phyloP scores from a whole-genome alignment of 441 rosid genomes.

The Eutrema salsugineum region DNA sequence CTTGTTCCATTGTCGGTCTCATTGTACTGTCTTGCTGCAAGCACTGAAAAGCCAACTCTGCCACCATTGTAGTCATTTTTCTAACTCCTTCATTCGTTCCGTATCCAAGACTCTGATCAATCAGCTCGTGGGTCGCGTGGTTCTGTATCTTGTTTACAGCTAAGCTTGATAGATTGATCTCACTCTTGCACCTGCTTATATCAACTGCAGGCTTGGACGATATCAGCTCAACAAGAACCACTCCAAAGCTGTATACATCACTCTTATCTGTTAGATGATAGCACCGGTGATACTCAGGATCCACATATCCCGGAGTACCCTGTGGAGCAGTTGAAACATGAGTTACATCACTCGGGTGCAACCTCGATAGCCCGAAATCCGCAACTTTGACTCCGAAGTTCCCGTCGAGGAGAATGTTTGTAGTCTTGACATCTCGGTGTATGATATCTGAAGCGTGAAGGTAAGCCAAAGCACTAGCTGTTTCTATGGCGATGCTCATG shows the following conservation, averaged over 20 bases:
- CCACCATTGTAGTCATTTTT: constrained; percentile 54
- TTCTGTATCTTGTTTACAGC: constrained; percentile 63
- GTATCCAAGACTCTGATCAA: constrained; percentile 56
- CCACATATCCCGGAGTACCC: constrained; percentile 83
- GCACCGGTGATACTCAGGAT: constrained; percentile 65
- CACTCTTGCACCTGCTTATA: constrained; percentile 47
- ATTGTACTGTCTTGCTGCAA: constrained; percentile 61
- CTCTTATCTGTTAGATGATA: constrained; percentile 72
- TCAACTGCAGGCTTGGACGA: constrained; percentile 83
- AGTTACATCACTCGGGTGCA: constrained; percentile 53
- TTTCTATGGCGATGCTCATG: constrained; percentile 68
- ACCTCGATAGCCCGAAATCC: constrained; percentile 67
- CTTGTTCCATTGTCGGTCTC: constrained; percentile 74
- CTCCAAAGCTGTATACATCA: constrained; percentile 85
- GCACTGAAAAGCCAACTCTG: constrained; percentile 66
- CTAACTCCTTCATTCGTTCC: constrained; percentile 35
- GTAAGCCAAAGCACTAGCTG: constrained; percentile 65
- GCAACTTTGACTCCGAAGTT: constrained; percentile 63
- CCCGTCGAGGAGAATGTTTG: constrained; percentile 63
- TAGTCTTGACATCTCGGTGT: constrained; percentile 71
- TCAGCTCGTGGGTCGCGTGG: constrained; percentile 42
- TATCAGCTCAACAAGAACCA: constrained; percentile 69
- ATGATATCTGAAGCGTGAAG: constrained; percentile 71
- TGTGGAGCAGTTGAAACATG: constrained; percentile 82
- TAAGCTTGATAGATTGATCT: constrained; percentile 63